phyloP scores from a whole-genome alignment of 768 basidiomycete species.

The Epithele typhae region DNA sequence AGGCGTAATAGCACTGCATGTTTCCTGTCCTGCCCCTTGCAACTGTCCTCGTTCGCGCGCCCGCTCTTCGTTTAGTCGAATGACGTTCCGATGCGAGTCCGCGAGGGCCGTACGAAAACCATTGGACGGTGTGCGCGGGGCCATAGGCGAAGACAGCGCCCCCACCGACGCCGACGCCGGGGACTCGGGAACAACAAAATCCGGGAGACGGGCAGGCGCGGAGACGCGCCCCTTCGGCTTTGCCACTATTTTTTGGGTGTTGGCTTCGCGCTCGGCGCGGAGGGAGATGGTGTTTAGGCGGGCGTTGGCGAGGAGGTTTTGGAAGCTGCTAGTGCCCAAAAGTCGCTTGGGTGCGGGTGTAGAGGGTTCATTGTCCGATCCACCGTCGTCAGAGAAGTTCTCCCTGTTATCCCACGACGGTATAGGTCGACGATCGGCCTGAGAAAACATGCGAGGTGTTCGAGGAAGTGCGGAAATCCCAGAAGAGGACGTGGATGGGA shows the following conservation, averaged over 20 bases:
- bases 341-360: slow-evolving; percentile 8
- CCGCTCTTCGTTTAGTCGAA: slow-evolving; percentile 30
- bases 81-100: slow-evolving; percentile 37
- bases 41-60: not conserved
- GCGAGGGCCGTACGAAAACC: slow-evolving; percentile 37
- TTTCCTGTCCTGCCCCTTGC: not conserved
- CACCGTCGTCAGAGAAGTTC: slow-evolving; percentile 14
- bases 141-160: slow-evolving; percentile 2
- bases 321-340: slow-evolving; percentile 22
- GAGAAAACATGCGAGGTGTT: too few relatives aligned
- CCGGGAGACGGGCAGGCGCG: not conserved
- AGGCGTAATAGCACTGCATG: not conserved
- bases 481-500: not conserved
- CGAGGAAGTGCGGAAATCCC: not conserved
- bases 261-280: slow-evolving; percentile 21
- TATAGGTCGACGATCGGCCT: too few relatives aligned
- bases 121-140: not conserved
- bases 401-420: slow-evolving; percentile 3
- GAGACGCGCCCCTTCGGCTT: too few relatives aligned
- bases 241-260: not conserved
- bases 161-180: slow-evolving; percentile 3
- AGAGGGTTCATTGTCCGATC: slow-evolving; percentile 2
- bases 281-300: slow-evolving; percentile 32
- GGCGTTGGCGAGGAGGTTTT: slow-evolving; percentile 38
- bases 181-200: not conserved